Evolutionary conservation across 2,329 filamentous ascomycete species (phyloP), one percentile per base, ranked within the genome.

Genomic region (Trichothecium roseum): DNA sequence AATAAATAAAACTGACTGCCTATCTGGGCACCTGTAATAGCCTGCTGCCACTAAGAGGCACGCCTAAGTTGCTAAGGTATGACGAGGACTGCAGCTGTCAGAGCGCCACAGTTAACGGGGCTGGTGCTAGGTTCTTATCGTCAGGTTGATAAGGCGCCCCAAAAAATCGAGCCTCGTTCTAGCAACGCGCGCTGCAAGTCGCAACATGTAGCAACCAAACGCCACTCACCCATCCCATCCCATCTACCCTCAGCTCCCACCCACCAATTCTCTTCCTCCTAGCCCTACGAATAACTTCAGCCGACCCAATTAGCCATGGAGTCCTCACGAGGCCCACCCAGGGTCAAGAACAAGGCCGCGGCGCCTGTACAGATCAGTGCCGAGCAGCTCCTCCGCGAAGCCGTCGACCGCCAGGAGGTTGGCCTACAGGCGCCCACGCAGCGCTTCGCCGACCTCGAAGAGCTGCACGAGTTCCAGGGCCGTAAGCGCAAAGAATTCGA

Each of bases 281-380:
- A n/a, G n/a, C n/a, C n/a, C n/a, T n/a, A n/a, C n/a, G n/a, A n/a
- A n/a, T n/a, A n/a, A n/a, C n/a, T n/a, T n/a, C n/a, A n/a, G n/a
- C n/a, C n/a, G n/a, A 10, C 6, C 20, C 20, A 24, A 24, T 24
- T 24, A 59, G 74, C 42, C 44, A 95, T 96, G 88, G 89, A 96
- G 69, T 77, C 81, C 39, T 81, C 84, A 47, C 81, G 89, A 45
- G 91, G 89, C 50, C 89, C 91, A 39, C 89, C 91, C 10, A 73
- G 87, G 74, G 91, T 98, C 69, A 96, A 96, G 63, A 96, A 98
- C 71, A 98, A 98, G 81, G 86, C 84, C 45, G 74, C 91, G 2
- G 89, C 89, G 64, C 85, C 82, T 28, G 69, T 84, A 39, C 81
- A 96, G 64, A 94, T 98, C 57, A 93, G 84, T 46, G 91, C 91